Evolutionary conservation across 805 yeast species (phyloP).

Genomic region (Kodamaea lidongshanica): DNA sequence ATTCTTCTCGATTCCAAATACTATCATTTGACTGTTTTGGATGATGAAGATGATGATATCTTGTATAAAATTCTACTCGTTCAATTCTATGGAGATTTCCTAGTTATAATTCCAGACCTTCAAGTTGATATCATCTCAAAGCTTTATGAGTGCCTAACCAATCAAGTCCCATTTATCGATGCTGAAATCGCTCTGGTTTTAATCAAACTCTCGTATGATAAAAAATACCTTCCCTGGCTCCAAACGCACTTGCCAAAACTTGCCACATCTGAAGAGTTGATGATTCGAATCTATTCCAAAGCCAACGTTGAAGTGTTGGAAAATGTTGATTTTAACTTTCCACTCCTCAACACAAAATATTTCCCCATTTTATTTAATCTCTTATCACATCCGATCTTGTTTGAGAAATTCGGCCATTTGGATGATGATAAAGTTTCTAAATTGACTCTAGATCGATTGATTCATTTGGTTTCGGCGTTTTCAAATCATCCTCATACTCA

Average conservation of each 20-base stretch:
- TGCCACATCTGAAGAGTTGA: slow-evolving; percentile 1
- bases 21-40: slow-evolving; percentile 11
- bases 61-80: slow-evolving; percentile 20
- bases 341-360: slow-evolving; percentile 16
- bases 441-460: slow-evolving; percentile 20
- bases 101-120: slow-evolving; percentile 6
- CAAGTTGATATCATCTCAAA: not conserved
- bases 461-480: slow-evolving; percentile 15
- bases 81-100: slow-evolving; percentile 20
- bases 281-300: slow-evolving; percentile 13
- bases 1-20: slow-evolving; percentile 6
- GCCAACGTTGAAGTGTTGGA: slow-evolving; percentile 13
- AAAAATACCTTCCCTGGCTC: slow-evolving; percentile 2
- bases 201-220: slow-evolving; percentile 3
- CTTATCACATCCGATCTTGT: slow-evolving; percentile 11
- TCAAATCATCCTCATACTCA: slow-evolving; percentile 17
- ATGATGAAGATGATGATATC: slow-evolving; percentile 17
- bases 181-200: slow-evolving; percentile 17
- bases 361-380: slow-evolving; percentile 23
- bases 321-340: slow-evolving; percentile 10
- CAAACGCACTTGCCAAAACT: not conserved
- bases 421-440: slow-evolving; percentile 7
- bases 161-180: slow-evolving; percentile 5
- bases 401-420: slow-evolving; percentile 12
- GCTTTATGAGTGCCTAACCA: not conserved